Evolutionary conservation across 345 rosid genomes (phyloP), one percentile per base, ranked within the genome.

Genomic region (Aquilaria yunnanensis): DNA sequence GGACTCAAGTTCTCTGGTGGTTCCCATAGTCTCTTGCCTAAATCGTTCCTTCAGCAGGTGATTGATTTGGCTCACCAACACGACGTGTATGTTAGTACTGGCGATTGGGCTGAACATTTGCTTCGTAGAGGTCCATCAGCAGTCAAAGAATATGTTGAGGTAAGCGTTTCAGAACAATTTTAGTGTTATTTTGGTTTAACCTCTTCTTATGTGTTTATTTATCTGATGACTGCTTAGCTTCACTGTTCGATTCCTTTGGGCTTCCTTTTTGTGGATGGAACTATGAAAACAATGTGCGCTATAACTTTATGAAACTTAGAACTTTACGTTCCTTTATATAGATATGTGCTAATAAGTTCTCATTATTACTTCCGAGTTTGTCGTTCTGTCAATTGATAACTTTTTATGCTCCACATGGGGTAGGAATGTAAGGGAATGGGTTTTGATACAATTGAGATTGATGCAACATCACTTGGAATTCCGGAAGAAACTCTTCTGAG

Each of bases 51-150:
- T 46, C 78, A 80, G 66, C 78, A 87, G 67, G 87, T 86, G 57
- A 82, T 86, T 47, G 75, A 81, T 57, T 75, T 72, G 82, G 96
- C 96, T 57, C 96, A 88, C 67, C 80, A 81, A 29, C 91, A 90
- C 69, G 79, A 84, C 62, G 87, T 90, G 7, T 90, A 90, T 69
- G 99, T 90, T 9, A 90, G 93, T 59, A 88, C 93, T 0, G 93
- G 97, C 5, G 97, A 90, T 51, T 94, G 97, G 97, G 88, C 96
- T 11, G 97, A 90, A 32, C 95, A 90, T 78, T 50, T 81, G 76
- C 73, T 80, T 67, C 85, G 77, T 47, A 71, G 56, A 80, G 91
- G 92, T 65, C 93, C 87, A 14, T 79, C 95, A 10, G 83, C 88
- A 65, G 88, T 94, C 80, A 83, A 80, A 68, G 83, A 88, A 4